Evolutionary conservation across 2,329 filamentous ascomycete species (phyloP).

Genomic region (Alternaria tenuissima): DNA sequence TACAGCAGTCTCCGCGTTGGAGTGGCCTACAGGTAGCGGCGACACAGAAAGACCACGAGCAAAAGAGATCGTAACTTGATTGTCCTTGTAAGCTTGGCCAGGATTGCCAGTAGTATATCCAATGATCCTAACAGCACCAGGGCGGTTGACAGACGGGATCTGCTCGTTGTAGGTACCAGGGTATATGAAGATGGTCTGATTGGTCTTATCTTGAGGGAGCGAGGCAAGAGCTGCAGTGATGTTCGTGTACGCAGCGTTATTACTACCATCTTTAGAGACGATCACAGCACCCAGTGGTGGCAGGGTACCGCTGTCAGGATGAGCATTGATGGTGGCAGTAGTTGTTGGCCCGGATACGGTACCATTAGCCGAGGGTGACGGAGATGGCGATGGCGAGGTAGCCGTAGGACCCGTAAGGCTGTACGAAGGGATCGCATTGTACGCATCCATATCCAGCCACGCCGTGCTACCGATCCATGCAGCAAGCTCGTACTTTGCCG

Average conservation of each 20-base stretch:
- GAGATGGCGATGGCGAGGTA: constrained; percentile 19
- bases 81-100: constrained; percentile 57
- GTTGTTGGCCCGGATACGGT: constrained; percentile 30
- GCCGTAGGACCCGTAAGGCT: constrained; percentile 19
- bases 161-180: constrained; percentile 67
- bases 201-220: constrained; percentile 47
- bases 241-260: constrained; percentile 44
- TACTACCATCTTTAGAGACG: constrained; percentile 49
- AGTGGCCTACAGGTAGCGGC: constrained; percentile 39
- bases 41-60: constrained; percentile 52
- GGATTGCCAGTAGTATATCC: constrained; percentile 63
- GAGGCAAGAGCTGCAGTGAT: constrained; percentile 49
- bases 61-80: constrained; percentile 63
- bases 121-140: constrained; percentile 62
- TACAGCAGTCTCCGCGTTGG: constrained; percentile 62
- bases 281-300: constrained; percentile 55
- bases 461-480: constrained; percentile 53
- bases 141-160: constrained; percentile 59
- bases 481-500: constrained; percentile 46
- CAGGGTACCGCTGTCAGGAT: constrained; percentile 54
- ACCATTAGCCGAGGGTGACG: constrained; percentile 3
- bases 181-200: constrained; percentile 68
- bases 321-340: constrained; percentile 44
- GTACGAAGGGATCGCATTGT: constrained; percentile 45
- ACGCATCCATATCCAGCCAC: constrained; percentile 55